phyloP scores from a whole-genome alignment of 2,329 filamentous ascomycete species.

The Emericellopsis cladophorae region DNA sequence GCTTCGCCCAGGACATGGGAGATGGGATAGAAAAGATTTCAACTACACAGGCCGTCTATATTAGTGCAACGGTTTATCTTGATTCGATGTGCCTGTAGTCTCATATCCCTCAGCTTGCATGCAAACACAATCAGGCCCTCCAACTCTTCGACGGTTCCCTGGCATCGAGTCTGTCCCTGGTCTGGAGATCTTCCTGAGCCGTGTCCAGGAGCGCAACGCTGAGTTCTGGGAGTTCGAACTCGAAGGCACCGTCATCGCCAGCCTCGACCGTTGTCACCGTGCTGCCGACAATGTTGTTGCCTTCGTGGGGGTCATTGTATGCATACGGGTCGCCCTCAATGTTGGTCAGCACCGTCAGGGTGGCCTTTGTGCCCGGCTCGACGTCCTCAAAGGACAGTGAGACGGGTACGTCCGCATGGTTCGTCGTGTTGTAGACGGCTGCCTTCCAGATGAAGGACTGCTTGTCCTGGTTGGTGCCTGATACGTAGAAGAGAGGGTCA shows the following conservation, averaged over 20 bases:
- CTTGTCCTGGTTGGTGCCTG: conserved; percentile 28
- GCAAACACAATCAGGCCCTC: background rate
- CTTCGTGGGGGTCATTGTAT: conserved; percentile 28
- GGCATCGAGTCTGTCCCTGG: background rate
- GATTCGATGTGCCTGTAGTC: too few relatives aligned
- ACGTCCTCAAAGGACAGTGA: conserved; percentile 31
- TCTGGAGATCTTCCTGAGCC: conserved; percentile 1
- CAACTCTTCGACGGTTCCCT: background rate
- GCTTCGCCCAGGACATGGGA: too few relatives aligned
- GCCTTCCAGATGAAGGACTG: conserved; percentile 34
- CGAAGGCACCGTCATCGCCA: conserved; percentile 31
- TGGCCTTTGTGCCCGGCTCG: conserved; percentile 21
- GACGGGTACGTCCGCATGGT: conserved; percentile 28
- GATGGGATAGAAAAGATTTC: too few relatives aligned
- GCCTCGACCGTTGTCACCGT: conserved; percentile 24
- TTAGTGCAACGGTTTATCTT: too few relatives aligned
- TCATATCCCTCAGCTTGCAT: too few relatives aligned
- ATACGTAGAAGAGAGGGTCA: conserved; percentile 35
- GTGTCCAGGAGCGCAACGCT: conserved; percentile 44
- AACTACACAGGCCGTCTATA: too few relatives aligned
- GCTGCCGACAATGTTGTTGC: conserved; percentile 35
- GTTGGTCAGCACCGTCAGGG: conserved; percentile 32
- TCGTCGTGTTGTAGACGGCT: conserved; percentile 38
- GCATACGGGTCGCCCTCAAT: conserved; percentile 24
- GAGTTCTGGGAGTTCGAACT: conserved; percentile 38